phyloP scores from a whole-genome alignment of 768 basidiomycete species.

The Boletus patriciae region DNA sequence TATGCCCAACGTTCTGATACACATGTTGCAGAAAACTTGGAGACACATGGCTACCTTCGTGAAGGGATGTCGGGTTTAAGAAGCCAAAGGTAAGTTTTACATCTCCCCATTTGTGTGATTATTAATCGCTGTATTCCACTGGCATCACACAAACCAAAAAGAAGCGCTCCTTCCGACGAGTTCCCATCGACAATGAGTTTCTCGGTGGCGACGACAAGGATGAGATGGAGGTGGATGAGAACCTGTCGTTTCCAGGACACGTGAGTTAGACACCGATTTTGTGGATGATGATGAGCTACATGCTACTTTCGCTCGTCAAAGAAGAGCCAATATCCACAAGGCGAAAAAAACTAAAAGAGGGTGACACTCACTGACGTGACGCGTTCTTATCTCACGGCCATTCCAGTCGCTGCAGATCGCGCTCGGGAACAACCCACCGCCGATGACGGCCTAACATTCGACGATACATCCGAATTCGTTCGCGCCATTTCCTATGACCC shows the following conservation, averaged over 20 bases:
- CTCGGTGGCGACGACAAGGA: conserved; percentile 14
- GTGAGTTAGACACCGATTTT: conserved; percentile 84
- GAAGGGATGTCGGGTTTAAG: conserved; percentile 96
- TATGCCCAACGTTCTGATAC: conserved; percentile 15
- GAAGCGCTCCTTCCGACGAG: conserved; percentile 75
- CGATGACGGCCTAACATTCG: conserved; percentile 73
- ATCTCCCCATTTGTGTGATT: neutral
- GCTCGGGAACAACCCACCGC: conserved; percentile 48
- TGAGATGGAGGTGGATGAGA: conserved; percentile 80
- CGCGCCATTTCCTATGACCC: conserved; percentile 75
- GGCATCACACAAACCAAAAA: conserved; percentile 73
- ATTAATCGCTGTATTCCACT: neutral
- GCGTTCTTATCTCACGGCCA: neutral
- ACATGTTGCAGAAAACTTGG: conserved; percentile 67
- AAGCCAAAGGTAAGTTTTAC: conserved; percentile 70
- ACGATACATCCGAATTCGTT: conserved; percentile 97
- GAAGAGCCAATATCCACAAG: conserved; percentile 79
- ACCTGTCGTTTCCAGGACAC: conserved; percentile 62
- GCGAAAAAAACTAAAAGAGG: conserved; percentile 70
- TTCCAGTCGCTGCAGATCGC: conserved; percentile 63
- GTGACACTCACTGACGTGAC: conserved; percentile 22
- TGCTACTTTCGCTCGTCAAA: conserved; percentile 82
- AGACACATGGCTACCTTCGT: conserved; percentile 82
- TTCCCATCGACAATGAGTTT: conserved; percentile 42
- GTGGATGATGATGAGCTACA: conserved; percentile 99